Conservation (phyloP, 2,329 filamentous ascomycete species). For the Pseudocercospora ulei region DNA sequence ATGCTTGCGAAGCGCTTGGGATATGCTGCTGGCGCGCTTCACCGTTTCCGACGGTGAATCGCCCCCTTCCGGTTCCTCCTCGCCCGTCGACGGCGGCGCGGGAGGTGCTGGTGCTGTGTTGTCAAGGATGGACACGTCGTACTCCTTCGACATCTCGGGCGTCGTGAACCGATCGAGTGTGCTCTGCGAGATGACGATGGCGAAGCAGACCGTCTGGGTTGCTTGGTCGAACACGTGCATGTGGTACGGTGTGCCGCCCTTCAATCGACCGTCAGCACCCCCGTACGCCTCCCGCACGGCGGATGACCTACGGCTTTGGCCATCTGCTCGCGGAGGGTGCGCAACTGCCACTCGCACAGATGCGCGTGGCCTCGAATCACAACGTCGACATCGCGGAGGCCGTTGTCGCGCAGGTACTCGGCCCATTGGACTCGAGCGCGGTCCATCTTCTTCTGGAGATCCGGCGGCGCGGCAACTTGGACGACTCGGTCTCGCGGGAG, state of each 20-base stretch:
- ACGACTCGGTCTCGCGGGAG: background rate
- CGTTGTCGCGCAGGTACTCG: background rate
- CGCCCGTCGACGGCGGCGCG: no score
- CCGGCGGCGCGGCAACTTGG: background rate
- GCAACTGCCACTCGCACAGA: background rate
- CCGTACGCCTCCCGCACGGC: background rate
- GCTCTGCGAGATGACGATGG: constrained; percentile 1
- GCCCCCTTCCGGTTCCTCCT: no score
- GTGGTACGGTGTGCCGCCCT: constrained; percentile 3
- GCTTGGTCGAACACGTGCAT: background rate
- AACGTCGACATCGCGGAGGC: background rate
- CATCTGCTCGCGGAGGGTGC: background rate
- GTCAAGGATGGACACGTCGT: background rate
- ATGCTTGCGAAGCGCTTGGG: no score
- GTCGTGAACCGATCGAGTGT: constrained; percentile 2
- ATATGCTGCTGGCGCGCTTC: no score
- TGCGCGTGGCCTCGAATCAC: background rate
- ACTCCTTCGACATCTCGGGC: background rate
- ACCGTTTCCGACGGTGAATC: no score
- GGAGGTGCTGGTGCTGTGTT: background rate
- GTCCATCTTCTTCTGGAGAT: background rate
- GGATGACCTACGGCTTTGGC: background rate
- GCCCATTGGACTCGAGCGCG: background rate
- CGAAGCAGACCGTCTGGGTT: constrained; percentile 4
- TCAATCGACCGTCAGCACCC: background rate